Evolutionary conservation across 2,329 filamentous ascomycete genomes (phyloP), one percentile per base, ranked within the genome.

Genomic region (Didymella pinodella): DNA sequence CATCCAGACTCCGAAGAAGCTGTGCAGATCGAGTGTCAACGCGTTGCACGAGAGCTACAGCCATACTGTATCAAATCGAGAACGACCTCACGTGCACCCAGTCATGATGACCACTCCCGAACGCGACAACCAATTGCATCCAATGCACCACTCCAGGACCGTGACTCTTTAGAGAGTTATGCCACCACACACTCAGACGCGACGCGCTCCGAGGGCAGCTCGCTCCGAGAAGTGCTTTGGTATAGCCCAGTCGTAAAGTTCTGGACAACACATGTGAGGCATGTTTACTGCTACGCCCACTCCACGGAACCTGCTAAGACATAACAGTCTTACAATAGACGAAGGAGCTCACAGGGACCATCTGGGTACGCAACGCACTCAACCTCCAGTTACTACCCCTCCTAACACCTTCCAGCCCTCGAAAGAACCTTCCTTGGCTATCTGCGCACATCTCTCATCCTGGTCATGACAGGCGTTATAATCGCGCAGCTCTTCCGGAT

Each of bases 341-440:
- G 81, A 82, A 59, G 77, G 79, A 28, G 72, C 78, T 47, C 82
- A 81, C 64, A 77, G 85, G 71, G 85, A 87, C 67, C 84, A 87
- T 73, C 66, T 88, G 41, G 85, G 85, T 86, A 53, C 79, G 63
- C 8, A 38, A 7, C 28, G 11, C 6, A 16, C 6, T 36, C 7
- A n/a, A 2, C 38, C 20, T 49, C 26, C 25, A 28, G 12, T 34
- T 16, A 16, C 32, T 34, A 12, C 12, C 16, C 32, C 16, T n/a
- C 10, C 31, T 54, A 48, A 67, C 57, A 45, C 29, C 43, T 1
- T 38, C 38, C 67, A 92, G 90, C 90, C 36, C 84, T 92, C 54
- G 89, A 93, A 76, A 82, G 90, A 56, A 93, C 90, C 18, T 93
- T 89, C 70, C 84, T 93, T 18, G 88, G 84, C 29, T 92, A 92